A percentile compares a stretch with the other conserved stretches of the same genome.
These are phyloP conservation scores for Amyloporia xantha DNA, from an alignment of 768 basidiomycete species.

Conservation along the genomic window DNA sequence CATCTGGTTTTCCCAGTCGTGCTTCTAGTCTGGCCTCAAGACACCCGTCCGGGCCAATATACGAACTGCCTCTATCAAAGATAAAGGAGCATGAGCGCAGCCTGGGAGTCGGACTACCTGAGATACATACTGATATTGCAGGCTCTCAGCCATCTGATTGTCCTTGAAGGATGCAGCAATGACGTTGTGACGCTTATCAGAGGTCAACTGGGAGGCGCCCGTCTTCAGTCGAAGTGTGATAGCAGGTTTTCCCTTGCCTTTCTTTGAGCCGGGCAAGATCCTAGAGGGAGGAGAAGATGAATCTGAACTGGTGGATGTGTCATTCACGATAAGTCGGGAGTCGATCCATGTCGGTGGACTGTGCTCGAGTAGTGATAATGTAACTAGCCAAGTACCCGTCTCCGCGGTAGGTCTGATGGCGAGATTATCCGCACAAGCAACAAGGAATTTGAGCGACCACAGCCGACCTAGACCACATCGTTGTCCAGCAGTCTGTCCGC, in stretches of 20 bases:
- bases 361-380: constrained; percentile 44
- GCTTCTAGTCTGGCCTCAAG: constrained; percentile 20
- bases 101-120: neutral
- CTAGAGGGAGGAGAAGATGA: constrained; percentile 4
- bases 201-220: constrained; percentile 23
- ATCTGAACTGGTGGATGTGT: constrained; percentile 12
- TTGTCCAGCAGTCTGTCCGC: too few relatives aligned
- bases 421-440: constrained; percentile 6
- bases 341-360: constrained; percentile 56
- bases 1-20: constrained; percentile 14
- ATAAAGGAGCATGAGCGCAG: neutral
- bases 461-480: constrained; percentile 38
- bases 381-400: constrained; percentile 33
- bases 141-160: constrained; percentile 34
- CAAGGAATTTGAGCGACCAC: constrained; percentile 45
- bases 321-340: constrained; percentile 40
- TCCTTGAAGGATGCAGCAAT: constrained; percentile 38
- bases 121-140: constrained; percentile 47
- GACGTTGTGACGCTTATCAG: constrained; percentile 12
- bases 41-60: constrained; percentile 17
- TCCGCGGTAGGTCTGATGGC: neutral
- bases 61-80: constrained; percentile 15
- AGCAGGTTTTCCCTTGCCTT: constrained; percentile 21
- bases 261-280: constrained; percentile 4
- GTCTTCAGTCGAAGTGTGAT: constrained; percentile 35